A percentile compares a stretch with the other conserved stretches of the same genome.
Conservation (phyloP, 176 grass and related monocot species). For the Ananas comosus region DNA sequence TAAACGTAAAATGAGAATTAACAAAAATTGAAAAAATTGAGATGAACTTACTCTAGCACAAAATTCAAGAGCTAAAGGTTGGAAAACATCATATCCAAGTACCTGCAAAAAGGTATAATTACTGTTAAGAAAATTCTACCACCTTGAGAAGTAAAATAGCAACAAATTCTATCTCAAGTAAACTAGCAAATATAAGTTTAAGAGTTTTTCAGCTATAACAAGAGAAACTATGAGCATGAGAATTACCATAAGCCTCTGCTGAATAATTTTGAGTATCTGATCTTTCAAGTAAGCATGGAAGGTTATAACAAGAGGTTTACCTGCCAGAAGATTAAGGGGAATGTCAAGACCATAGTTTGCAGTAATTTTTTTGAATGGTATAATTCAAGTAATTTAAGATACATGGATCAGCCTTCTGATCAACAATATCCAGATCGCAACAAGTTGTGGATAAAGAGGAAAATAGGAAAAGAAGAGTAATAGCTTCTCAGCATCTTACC, state of each 20-base stretch:
- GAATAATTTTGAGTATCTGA: constrained; percentile 80
- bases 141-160: not conserved
- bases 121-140: not conserved
- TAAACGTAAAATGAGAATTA: not conserved
- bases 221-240: not conserved
- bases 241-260: constrained; percentile 68
- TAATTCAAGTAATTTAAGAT: not conserved
- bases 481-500: not conserved
- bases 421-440: too few relatives aligned
- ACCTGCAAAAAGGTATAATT: constrained; percentile 38
- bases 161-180: not conserved
- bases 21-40: not conserved
- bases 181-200: not conserved
- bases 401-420: too few relatives aligned
- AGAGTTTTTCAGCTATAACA: not conserved
- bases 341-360: constrained; percentile 3
- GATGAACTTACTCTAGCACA: constrained; percentile 77
- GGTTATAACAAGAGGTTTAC: constrained; percentile 74
- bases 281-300: constrained; percentile 90
- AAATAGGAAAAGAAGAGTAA: not conserved
- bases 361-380: not conserved
- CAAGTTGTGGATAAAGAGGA: not conserved
- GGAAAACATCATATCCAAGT: constrained; percentile 74
- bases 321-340: constrained; percentile 32
- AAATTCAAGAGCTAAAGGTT: constrained; percentile 72